Base-by-base conservation (phyloP, 1,139 yeast species). In the Meyerozyma carpophila region DNA sequence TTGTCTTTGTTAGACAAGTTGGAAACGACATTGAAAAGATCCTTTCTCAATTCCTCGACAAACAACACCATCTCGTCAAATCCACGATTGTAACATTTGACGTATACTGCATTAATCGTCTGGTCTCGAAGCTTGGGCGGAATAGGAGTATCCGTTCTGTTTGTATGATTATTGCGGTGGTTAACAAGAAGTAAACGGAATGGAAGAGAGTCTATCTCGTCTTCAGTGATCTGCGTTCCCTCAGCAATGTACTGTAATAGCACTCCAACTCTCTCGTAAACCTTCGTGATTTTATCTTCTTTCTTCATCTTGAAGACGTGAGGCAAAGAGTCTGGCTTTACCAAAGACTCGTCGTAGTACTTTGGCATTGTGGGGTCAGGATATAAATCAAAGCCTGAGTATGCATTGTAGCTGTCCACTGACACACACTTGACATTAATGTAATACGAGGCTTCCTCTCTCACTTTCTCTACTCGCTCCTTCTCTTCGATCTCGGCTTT, bases 401-500 rank as follows among this genome's bases (percentile, higher is more conserved):
- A 84, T 41, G 75, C 66, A 46, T 68, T 66, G 55, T 86, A 82
- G 42, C 81, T 77, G 3, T 65, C 57, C 7, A 65, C 59, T 2
- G 82, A 71, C 41, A 79, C 77, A 32, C 87, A 65, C 48, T 79
- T 76, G 40, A 87, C 75, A 44, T 75, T 76, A 45, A 82, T 74
- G 59, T 81, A 89, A 44, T 87, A 69, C 51, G 88, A 89, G 56
- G 86, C 89, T 58, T 91, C 97, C 53, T 85, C 91, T 41, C 76
- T 73, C 50, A 84, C 87, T 49, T 73, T 75, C 49, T 82, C 84
- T n/a, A 77, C 61, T 31, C 70, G 61, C 42, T 73, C 79, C 39
- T 74, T 75, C 48, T 81, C 84, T 44, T 72, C 77, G 8, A 68
- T 66, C 55, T 89, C 96, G 38, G 65, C 66, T 44, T 79, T 75